phyloP scores from a whole-genome alignment of 2,329 filamentous ascomycete species.

The Nectriaceae sp. region DNA sequence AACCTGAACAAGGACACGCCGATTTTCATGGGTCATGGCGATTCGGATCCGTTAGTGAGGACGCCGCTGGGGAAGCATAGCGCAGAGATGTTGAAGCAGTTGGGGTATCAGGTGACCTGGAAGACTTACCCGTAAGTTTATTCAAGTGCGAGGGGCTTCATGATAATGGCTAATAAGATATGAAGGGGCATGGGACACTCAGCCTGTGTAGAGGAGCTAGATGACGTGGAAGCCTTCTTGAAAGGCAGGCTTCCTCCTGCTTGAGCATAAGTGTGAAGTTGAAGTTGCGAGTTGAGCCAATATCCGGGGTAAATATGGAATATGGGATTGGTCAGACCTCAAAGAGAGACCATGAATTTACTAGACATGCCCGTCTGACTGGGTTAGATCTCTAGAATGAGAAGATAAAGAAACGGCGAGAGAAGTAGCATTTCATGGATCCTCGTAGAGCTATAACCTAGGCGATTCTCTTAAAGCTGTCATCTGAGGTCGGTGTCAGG shows the following conservation, averaged over 20 bases:
- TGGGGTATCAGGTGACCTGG: constrained; percentile 75
- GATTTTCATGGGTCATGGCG: constrained; percentile 89
- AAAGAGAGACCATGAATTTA: too few species aligned
- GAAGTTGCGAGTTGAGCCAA: too few species aligned
- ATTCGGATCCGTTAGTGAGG: constrained; percentile 71
- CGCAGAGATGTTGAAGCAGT: constrained; percentile 63
- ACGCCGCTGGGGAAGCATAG: constrained; percentile 69
- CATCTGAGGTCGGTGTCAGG: too few species aligned
- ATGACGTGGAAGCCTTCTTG: constrained; percentile 71
- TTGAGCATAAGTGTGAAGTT: too few species aligned
- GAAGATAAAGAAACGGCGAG: too few species aligned
- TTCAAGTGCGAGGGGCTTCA: constrained; percentile 5
- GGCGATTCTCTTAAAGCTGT: too few species aligned
- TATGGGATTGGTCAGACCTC: too few species aligned
- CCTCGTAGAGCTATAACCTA: too few species aligned
- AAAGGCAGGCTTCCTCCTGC: constrained; percentile 43
- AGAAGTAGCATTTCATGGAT: too few species aligned
- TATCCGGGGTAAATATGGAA: too few species aligned
- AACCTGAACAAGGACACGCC: constrained; percentile 68
- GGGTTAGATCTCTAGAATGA: too few species aligned
- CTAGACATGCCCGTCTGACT: too few species aligned
- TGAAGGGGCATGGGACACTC: constrained; percentile 70
- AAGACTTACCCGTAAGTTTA: constrained; percentile 69
- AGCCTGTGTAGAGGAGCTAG: constrained; percentile 75
- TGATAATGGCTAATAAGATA: constrained; percentile 1